Conservation (phyloP, 345 rosid species). For the Bruguiera gymnorhiza region DNA sequence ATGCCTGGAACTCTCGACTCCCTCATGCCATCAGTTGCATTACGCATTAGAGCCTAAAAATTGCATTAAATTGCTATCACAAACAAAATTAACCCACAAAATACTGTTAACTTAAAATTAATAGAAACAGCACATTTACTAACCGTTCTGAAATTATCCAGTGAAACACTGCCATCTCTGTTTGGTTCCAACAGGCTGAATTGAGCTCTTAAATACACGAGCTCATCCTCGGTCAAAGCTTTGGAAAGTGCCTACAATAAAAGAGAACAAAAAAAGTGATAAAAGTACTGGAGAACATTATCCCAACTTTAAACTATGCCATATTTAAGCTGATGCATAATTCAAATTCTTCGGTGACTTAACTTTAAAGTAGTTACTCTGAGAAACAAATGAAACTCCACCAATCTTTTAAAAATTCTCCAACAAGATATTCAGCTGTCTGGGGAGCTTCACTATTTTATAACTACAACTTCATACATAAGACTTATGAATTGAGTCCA, state of each 20-base stretch:
- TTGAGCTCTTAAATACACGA: conserved; percentile 71
- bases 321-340: neutral
- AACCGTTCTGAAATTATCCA: conserved; percentile 71
- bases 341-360: neutral
- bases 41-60: conserved; percentile 65
- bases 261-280: conserved; percentile 3
- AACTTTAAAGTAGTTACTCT: too few relatives aligned
- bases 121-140: conserved; percentile 22
- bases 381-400: too few relatives aligned
- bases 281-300: neutral
- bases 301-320: neutral
- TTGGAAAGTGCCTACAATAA: conserved; percentile 80
- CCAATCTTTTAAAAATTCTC: too few relatives aligned
- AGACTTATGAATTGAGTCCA: neutral
- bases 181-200: conserved; percentile 78
- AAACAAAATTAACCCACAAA: neutral
- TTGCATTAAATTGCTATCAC: neutral
- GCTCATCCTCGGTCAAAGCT: conserved; percentile 83
- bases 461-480: neutral
- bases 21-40: conserved; percentile 76
- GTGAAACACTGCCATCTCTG: conserved; percentile 65
- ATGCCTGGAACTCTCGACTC: conserved; percentile 77
- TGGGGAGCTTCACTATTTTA: neutral
- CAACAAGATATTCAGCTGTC: too few relatives aligned
- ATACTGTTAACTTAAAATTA: neutral